Conservation (phyloP, 2,329 filamentous ascomycete genomes). For the Phyllachora maydis region DNA sequence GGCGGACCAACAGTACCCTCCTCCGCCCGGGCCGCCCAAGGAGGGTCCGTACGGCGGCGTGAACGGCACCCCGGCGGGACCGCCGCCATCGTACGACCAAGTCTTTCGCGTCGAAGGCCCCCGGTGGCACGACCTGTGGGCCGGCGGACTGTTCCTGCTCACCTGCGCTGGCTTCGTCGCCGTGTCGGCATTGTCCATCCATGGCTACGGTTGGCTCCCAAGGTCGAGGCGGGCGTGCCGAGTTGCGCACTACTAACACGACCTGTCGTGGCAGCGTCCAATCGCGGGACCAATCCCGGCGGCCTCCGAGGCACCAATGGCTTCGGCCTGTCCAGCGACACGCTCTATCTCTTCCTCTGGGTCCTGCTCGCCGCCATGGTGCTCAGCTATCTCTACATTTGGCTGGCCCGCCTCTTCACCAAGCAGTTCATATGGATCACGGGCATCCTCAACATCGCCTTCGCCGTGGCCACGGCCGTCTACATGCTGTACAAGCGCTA, state of each 20-base stretch:
- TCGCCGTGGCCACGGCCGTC: conserved; percentile 68
- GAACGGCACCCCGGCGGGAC: conserved; percentile 5
- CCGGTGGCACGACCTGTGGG: conserved; percentile 87
- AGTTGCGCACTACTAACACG: neutral
- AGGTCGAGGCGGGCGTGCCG: neutral
- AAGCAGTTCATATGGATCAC: conserved; percentile 89
- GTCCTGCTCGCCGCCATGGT: conserved; percentile 53
- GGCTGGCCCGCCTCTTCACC: conserved; percentile 54
- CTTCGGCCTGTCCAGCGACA: conserved; percentile 60
- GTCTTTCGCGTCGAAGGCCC: conserved; percentile 64
- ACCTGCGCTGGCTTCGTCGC: conserved; percentile 41
- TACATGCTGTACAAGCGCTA: conserved; percentile 65
- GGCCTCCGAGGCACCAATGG: conserved; percentile 39
- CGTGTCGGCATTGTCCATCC: conserved; percentile 55
- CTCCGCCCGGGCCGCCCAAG: no score
- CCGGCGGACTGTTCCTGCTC: conserved; percentile 39
- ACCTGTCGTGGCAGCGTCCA: no score
- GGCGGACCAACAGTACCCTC: no score
- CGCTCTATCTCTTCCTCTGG: conserved; percentile 67
- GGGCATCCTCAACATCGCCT: conserved; percentile 68
- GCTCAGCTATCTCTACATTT: conserved; percentile 60
- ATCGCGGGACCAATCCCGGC: conserved; percentile 52
- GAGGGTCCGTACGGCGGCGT: conserved; percentile 1
- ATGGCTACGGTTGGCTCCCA: conserved; percentile 39
- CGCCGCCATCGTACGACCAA: conserved; percentile 27